A percentile compares a stretch with the other conserved stretches of the same genome.
Evolutionary conservation across 306 rosid species (phyloP).

Genomic region (Bauhinia variegata): DNA sequence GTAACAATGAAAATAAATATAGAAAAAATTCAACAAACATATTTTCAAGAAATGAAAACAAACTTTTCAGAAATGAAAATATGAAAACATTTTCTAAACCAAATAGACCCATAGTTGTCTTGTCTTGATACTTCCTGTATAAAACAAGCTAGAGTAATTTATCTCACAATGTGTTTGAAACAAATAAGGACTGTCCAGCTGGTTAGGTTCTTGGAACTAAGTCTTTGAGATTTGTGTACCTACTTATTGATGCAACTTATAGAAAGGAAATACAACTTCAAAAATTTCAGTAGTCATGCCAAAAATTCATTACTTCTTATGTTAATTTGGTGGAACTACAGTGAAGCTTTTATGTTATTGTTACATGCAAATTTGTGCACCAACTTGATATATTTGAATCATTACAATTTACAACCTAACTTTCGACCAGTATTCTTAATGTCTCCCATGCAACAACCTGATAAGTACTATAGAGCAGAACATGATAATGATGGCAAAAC

Average conservation of each 20-base stretch:
- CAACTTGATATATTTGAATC: not conserved
- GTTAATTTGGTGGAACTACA: not conserved
- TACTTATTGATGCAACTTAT: not conserved
- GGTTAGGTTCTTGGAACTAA: not conserved
- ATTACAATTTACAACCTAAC: constrained; percentile 8
- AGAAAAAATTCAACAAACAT: too few species aligned
- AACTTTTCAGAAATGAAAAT: too few species aligned
- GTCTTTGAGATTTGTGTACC: not conserved
- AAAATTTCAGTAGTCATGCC: not conserved
- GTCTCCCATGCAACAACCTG: constrained; percentile 1
- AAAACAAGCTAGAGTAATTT: not conserved
- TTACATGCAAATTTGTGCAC: not conserved
- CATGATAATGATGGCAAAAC: constrained; percentile 1
- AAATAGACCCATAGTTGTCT: too few species aligned
- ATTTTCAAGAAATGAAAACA: too few species aligned
- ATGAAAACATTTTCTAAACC: too few species aligned
- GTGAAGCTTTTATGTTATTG: constrained; percentile 6
- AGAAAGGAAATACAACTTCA: not conserved
- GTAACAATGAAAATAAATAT: too few species aligned
- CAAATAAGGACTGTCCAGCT: constrained; percentile 6
- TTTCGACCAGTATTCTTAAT: not conserved
- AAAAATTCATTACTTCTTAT: not conserved
- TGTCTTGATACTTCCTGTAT: not conserved
- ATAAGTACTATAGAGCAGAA: not conserved
- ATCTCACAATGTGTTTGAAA: not conserved